Conservation (phyloP, 768 basidiomycete genomes). For the Amyloporia xantha region DNA sequence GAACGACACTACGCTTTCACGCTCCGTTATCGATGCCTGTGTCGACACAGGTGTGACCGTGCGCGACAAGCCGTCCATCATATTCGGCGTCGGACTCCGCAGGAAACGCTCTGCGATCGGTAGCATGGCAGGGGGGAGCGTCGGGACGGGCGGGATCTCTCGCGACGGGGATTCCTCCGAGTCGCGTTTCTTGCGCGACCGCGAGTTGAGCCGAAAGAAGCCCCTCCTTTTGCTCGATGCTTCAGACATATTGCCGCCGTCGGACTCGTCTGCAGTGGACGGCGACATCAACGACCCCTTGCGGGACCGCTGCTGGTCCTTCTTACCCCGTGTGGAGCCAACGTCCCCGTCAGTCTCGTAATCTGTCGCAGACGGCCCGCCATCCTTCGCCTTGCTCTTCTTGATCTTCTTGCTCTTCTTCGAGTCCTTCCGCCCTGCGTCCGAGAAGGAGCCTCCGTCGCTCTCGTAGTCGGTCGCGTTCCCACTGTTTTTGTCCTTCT, state of each 20-base stretch:
- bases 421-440: slow-evolving; percentile 20
- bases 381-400: slow-evolving; percentile 13
- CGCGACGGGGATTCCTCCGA: slow-evolving; percentile 5
- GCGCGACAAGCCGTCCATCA: background rate
- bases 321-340: slow-evolving; percentile 10
- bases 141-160: slow-evolving; percentile 14
- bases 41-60: slow-evolving; percentile 11
- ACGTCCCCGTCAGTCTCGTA: slow-evolving; percentile 27
- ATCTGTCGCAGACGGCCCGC: slow-evolving; percentile 19
- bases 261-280: slow-evolving; percentile 23
- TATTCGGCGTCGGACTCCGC: slow-evolving; percentile 8
- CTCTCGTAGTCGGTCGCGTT: slow-evolving; percentile 28
- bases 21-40: background rate
- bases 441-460: slow-evolving; percentile 24
- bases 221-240: slow-evolving; percentile 23
- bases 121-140: slow-evolving; percentile 7
- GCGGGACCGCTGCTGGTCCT: slow-evolving; percentile 9
- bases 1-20: slow-evolving; percentile 10
- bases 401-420: slow-evolving; percentile 24
- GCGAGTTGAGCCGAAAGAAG: slow-evolving; percentile 21
- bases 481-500: slow-evolving; percentile 16
- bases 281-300: slow-evolving; percentile 11
- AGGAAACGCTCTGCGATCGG: slow-evolving; percentile 16
- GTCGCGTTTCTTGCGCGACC: slow-evolving; percentile 15
- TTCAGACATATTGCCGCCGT: slow-evolving; percentile 27